Base-by-base conservation (phyloP, 306 rosid genomes). In the Sindora glabra region DNA sequence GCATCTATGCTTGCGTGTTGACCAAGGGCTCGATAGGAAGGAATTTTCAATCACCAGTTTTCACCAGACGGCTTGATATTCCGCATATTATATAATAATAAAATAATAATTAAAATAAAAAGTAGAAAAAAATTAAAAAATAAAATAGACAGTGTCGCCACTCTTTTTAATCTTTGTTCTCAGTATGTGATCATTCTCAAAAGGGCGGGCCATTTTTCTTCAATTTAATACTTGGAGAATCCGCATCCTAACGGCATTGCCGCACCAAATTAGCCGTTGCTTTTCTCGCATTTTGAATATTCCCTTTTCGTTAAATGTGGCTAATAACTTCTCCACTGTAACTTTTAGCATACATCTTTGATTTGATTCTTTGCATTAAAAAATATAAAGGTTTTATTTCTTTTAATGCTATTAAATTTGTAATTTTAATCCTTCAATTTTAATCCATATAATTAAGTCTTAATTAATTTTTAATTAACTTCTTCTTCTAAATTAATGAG, bases 161-260 rank as follows among this genome's bases (percentile, higher is more conserved):
- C 53, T 64, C 72, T 73, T 74, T 29, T 3, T 75, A 77, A n/a
- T n/a, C n/a, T n/a, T n/a, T n/a, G n/a, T 86, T 78, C 87, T 65
- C 69, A 39, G 45, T 52, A 7, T 49, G 82, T 68, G 74, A 62
- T 67, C 65, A 72, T 70, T 48, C 51, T 67, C 30, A 67, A 70
- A 73, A 60, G 72, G 34, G 59, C n/a, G n/a, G n/a, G 65, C 49
- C n/a, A 70, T 49, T 57, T 40, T 46, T 78, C 59, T 62, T 69
- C 74, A 83, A 82, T 79, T n/a, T 84, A 74, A 76, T 90, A n/a
- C n/a, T 29, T 42, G 32, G 55, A 82, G 91, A 85, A 87, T 84
- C 89, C 54, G 62, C 78, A 71, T 76, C 79, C 77, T 14, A 45
- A 64, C 79, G 50, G 58, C 71, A 53, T 63, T 47, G 8, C 57